These are phyloP conservation scores for Psilocybe mexicana DNA, from an alignment of 1,284 basidiomycete genomes.

Conservation along the genomic window DNA sequence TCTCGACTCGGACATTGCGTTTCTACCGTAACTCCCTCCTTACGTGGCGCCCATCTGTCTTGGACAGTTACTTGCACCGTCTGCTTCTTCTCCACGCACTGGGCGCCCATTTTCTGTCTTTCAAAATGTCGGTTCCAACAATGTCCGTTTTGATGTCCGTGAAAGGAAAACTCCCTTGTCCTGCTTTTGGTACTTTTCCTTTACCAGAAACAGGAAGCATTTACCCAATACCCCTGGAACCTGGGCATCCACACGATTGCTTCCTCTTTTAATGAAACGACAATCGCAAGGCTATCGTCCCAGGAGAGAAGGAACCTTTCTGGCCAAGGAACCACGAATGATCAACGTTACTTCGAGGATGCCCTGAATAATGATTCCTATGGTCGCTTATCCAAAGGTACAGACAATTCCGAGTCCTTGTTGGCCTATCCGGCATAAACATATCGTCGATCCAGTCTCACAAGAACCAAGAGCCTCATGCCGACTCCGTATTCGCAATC, in stretches of 20 bases:
- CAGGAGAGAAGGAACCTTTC: neutral
- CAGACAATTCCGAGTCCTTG: too few species aligned
- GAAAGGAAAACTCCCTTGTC: neutral
- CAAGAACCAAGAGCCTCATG: too few species aligned
- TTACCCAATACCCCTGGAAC: neutral
- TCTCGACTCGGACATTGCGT: neutral
- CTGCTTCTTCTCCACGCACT: neutral
- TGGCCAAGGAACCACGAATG: neutral
- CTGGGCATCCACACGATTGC: neutral
- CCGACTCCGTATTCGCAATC: neutral
- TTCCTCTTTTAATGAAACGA: neutral
- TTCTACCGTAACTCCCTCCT: neutral
- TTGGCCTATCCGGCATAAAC: too few species aligned
- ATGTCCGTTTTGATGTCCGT: neutral
- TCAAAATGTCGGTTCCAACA: neutral
- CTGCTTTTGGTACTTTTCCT: neutral
- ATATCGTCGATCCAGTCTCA: too few species aligned
- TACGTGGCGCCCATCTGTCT: neutral
- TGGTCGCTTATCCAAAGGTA: too few species aligned
- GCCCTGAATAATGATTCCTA: too few species aligned
- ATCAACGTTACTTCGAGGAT: neutral
- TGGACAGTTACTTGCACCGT: too few species aligned
- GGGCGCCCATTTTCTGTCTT: neutral
- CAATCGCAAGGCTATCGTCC: neutral
- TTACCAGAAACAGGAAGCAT: constrained; percentile 2